Conservation (phyloP, 345 rosid species). For the Crucihimalaya himalaica region DNA sequence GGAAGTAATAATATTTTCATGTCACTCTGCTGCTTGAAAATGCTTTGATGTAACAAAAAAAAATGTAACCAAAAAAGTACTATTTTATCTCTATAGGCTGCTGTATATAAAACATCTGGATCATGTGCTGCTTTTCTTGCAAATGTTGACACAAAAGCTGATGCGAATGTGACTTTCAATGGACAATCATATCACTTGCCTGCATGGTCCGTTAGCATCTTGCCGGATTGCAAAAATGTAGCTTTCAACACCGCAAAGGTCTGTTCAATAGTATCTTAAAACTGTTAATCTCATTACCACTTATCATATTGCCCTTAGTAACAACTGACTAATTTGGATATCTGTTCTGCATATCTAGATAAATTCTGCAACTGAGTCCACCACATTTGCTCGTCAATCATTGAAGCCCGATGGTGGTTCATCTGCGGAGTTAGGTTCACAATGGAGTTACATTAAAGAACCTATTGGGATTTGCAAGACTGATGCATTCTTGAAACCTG, state of each 20-base stretch:
- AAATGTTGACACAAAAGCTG: slow-evolving; percentile 57
- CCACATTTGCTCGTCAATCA: slow-evolving; percentile 53
- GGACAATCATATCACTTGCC: slow-evolving; percentile 78
- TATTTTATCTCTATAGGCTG: slow-evolving; percentile 50
- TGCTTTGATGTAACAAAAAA: background rate
- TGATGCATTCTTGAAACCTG: slow-evolving; percentile 60
- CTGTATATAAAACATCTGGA: slow-evolving; percentile 75
- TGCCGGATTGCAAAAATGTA: slow-evolving; percentile 92
- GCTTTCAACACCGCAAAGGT: slow-evolving; percentile 96
- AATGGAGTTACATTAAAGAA: slow-evolving; percentile 82
- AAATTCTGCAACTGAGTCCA: slow-evolving; percentile 61
- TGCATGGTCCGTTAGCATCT: slow-evolving; percentile 96
- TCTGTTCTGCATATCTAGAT: slow-evolving; percentile 50
- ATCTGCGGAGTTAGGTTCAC: slow-evolving; percentile 47
- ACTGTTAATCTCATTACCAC: slow-evolving; percentile 1
- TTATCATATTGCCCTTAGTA: background rate
- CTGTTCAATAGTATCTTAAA: slow-evolving; percentile 20
- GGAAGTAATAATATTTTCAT: slow-evolving; percentile 54
- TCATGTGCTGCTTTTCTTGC: slow-evolving; percentile 90
- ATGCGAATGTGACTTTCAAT: slow-evolving; percentile 64
- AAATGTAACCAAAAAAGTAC: background rate
- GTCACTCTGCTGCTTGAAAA: background rate
- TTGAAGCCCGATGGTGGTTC: slow-evolving; percentile 49
- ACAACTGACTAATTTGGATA: slow-evolving; percentile 9
- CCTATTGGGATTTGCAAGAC: slow-evolving; percentile 80